phyloP scores from a whole-genome alignment of 2,329 filamentous ascomycete species.

The Neobulgaria alba region DNA sequence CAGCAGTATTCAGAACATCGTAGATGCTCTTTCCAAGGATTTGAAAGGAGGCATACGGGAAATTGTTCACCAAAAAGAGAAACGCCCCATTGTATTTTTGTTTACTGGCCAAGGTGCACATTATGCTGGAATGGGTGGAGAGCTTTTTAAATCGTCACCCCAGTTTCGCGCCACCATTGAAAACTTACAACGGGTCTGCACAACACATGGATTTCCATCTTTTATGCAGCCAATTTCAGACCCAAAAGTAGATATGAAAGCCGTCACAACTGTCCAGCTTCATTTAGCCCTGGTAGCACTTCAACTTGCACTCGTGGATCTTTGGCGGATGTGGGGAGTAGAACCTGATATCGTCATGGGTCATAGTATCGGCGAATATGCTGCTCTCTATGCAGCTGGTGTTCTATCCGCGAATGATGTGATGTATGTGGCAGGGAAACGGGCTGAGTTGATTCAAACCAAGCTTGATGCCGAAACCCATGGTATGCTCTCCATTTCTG shows the following conservation, averaged over 20 bases:
- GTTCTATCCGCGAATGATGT: constrained; percentile 62
- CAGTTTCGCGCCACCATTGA: constrained; percentile 2
- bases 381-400: constrained; percentile 60
- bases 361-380: constrained; percentile 64
- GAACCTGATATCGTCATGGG: constrained; percentile 47
- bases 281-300: constrained; percentile 40
- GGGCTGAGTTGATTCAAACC: constrained; percentile 54
- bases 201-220: constrained; percentile 3
- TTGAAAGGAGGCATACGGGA: too few relatives aligned
- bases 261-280: constrained; percentile 11
- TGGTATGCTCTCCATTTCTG: constrained; percentile 49
- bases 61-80: too few relatives aligned
- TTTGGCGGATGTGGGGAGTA: constrained; percentile 48
- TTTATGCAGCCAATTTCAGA: constrained; percentile 4
- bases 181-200: constrained; percentile 1
- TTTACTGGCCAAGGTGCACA: constrained; percentile 40
- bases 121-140: constrained; percentile 14
- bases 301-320: constrained; percentile 44
- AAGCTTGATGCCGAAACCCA: constrained; percentile 60
- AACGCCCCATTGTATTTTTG: constrained; percentile 28
- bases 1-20: too few relatives aligned
- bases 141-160: constrained; percentile 1
- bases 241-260: constrained; percentile 30
- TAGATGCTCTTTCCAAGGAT: too few relatives aligned
- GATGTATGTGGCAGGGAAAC: constrained; percentile 59